A percentile compares a stretch with the other conserved stretches of the same genome.
phyloP scores from a whole-genome alignment of 2,329 filamentous ascomycete species.

The Sphaerulina populicola region DNA sequence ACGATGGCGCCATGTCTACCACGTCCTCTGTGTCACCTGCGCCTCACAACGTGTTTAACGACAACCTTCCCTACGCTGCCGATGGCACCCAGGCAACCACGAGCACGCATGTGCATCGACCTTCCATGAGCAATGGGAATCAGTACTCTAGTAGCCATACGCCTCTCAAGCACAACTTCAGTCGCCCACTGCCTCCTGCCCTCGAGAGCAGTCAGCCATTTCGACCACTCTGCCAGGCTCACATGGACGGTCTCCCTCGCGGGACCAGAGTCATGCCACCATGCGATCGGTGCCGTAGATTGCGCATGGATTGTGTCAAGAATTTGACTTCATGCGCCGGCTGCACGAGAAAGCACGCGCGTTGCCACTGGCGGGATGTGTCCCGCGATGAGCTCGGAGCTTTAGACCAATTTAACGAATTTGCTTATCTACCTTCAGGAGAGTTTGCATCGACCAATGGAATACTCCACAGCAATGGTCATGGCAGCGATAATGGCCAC shows the following conservation, averaged over 20 bases:
- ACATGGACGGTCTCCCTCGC: slow-evolving; percentile 65
- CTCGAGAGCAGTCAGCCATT: slow-evolving; percentile 33
- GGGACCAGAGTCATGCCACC: slow-evolving; percentile 71
- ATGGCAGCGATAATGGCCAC: slow-evolving; percentile 18
- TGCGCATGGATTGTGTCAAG: slow-evolving; percentile 75
- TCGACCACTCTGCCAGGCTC: slow-evolving; percentile 38
- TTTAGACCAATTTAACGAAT: slow-evolving; percentile 28
- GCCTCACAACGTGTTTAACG: slow-evolving; percentile 21
- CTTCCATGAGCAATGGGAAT: slow-evolving; percentile 22
- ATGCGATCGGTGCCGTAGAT: slow-evolving; percentile 71
- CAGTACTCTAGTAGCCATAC: slow-evolving; percentile 13
- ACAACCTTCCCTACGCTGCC: slow-evolving; percentile 20
- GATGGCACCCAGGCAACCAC: slow-evolving; percentile 11
- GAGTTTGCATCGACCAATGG: slow-evolving; percentile 1
- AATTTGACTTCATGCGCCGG: slow-evolving; percentile 78
- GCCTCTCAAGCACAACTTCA: slow-evolving; percentile 34
- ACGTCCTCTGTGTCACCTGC: slow-evolving; percentile 29
- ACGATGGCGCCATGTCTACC: slow-evolving; percentile 19
- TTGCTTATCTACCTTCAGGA: slow-evolving; percentile 12
- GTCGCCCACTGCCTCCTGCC: slow-evolving; percentile 31
- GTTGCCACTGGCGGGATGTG: slow-evolving; percentile 78
- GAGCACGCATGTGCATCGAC: slow-evolving; percentile 18
- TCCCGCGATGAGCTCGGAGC: slow-evolving; percentile 55
- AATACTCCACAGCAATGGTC: slow-evolving; percentile 16
- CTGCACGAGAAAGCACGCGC: slow-evolving; percentile 84